Evolutionary conservation across 352 stramenopile species (phyloP).

Genomic region (Globisporangium nunn): DNA sequence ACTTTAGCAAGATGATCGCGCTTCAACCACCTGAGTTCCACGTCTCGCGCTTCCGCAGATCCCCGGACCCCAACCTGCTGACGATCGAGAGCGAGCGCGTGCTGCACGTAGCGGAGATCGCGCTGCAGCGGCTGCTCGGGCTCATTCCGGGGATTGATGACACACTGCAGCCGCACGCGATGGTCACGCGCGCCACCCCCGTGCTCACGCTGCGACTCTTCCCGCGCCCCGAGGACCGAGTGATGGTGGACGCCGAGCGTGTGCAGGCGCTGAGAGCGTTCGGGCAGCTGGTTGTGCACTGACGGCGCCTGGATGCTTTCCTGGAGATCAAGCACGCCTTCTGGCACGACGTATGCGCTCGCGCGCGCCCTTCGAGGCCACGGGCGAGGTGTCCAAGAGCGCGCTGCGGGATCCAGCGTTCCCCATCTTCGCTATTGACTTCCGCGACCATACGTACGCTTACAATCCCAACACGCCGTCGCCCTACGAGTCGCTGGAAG

Average conservation of each 20-base stretch:
- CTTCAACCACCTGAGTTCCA: background rate
- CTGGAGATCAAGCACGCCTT: slow-evolving; percentile 6
- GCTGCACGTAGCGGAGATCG: background rate
- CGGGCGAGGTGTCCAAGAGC: background rate
- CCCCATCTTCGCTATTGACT: slow-evolving; percentile 2
- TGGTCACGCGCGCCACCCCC: background rate
- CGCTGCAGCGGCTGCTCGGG: background rate
- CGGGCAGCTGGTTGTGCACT: background rate
- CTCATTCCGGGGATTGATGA: background rate
- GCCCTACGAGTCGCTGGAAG: background rate
- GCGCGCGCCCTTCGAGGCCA: background rate
- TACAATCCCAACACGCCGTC: background rate
- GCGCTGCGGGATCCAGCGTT: background rate
- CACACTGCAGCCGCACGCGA: background rate
- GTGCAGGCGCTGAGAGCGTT: background rate
- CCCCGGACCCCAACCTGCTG: slow-evolving; percentile 1
- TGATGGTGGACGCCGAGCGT: background rate
- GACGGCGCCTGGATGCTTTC: background rate
- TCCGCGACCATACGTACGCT: background rate
- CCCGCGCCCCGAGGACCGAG: too few species aligned
- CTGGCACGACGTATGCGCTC: slow-evolving; percentile 7
- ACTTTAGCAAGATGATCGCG: background rate
- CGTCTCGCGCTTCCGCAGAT: slow-evolving; percentile 1
- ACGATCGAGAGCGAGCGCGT: background rate
- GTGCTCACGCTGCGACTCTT: slow-evolving; percentile 5